A percentile compares a stretch with the other conserved stretches of the same genome.
These are phyloP conservation scores for Amanita subjunquillea DNA, from an alignment of 768 basidiomycete genomes.

Conservation along the genomic window DNA sequence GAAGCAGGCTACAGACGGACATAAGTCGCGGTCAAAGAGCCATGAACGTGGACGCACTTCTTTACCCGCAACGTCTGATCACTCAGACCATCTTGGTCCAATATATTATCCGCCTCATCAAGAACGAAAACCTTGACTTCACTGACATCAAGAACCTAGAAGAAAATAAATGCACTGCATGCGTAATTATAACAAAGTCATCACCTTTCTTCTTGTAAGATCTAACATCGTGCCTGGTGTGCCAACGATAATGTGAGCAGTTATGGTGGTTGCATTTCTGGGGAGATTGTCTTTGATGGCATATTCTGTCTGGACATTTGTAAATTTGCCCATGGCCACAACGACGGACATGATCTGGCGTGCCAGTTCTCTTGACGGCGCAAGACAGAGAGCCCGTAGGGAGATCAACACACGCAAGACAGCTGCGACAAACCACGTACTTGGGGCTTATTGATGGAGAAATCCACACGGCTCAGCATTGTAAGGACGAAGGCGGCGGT, in stretches of 20 bases:
- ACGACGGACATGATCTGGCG: constrained; percentile 97
- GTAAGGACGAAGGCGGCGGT: constrained; percentile 97
- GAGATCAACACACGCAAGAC: background rate
- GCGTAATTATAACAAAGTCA: background rate
- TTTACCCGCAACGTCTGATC: constrained; percentile 92
- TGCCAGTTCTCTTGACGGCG: constrained; percentile 93
- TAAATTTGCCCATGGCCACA: constrained; percentile 91
- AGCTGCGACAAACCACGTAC: constrained; percentile 23
- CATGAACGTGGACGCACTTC: constrained; percentile 46
- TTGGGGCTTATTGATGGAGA: constrained; percentile 72
- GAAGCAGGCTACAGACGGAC: constrained; percentile 39
- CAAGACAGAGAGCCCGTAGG: constrained; percentile 79
- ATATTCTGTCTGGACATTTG: constrained; percentile 86
- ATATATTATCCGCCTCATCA: constrained; percentile 99
- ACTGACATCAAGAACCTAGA: constrained; percentile 61
- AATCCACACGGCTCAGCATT: constrained; percentile 93
- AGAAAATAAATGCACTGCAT: background rate
- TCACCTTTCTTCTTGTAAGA: constrained; percentile 58
- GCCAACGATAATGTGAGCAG: constrained; percentile 88
- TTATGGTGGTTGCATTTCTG: constrained; percentile 51
- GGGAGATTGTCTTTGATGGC: constrained; percentile 87
- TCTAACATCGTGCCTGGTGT: constrained; percentile 94
- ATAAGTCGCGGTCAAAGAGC: background rate
- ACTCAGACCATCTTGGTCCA: constrained; percentile 87
- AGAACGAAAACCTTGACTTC: constrained; percentile 88